phyloP scores from a whole-genome alignment of 495 filamentous ascomycete genomes.

The Aspergillus funiculosus region DNA sequence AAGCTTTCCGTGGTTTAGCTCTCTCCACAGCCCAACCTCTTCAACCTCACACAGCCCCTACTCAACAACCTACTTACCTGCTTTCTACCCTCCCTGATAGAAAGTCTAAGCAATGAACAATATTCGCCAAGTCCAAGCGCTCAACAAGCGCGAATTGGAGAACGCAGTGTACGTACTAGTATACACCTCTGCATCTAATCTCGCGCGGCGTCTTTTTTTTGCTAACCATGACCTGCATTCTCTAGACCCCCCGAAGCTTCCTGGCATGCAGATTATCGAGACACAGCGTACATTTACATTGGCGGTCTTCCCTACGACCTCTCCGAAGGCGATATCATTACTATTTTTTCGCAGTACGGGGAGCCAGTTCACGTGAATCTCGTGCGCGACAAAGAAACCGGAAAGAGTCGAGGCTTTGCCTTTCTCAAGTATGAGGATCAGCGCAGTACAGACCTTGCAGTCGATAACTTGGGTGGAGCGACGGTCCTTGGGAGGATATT shows the following conservation, averaged over 20 bases:
- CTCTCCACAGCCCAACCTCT: background rate
- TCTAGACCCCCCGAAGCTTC: constrained; percentile 71
- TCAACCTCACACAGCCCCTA: background rate
- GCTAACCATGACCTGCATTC: constrained; percentile 14
- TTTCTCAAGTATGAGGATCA: constrained; percentile 99
- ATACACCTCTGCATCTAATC: background rate
- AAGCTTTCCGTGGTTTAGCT: too few relatives aligned
- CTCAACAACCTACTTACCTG: too few relatives aligned
- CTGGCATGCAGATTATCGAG: constrained; percentile 96
- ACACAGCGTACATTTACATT: constrained; percentile 95
- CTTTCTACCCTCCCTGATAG: background rate
- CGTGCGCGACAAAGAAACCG: constrained; percentile 88
- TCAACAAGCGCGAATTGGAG: constrained; percentile 95
- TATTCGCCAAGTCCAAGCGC: constrained; percentile 81
- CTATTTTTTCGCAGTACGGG: constrained; percentile 96
- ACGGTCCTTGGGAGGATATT: constrained; percentile 74
- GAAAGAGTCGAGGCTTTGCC: constrained; percentile 86
- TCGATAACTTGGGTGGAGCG: constrained; percentile 89
- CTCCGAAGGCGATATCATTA: constrained; percentile 90
- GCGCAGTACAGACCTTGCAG: constrained; percentile 88
- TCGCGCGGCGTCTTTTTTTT: constrained; percentile 6
- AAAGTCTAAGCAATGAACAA: constrained; percentile 64
- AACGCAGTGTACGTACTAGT: constrained; percentile 56
- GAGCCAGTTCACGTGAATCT: constrained; percentile 90
- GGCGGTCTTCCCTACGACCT: constrained; percentile 92